Percentiles rank a stretch among this genome's conserved stretches.
Evolutionary conservation across 139 green algal species (phyloP).

Genomic region (Coelastrella sp.): DNA sequence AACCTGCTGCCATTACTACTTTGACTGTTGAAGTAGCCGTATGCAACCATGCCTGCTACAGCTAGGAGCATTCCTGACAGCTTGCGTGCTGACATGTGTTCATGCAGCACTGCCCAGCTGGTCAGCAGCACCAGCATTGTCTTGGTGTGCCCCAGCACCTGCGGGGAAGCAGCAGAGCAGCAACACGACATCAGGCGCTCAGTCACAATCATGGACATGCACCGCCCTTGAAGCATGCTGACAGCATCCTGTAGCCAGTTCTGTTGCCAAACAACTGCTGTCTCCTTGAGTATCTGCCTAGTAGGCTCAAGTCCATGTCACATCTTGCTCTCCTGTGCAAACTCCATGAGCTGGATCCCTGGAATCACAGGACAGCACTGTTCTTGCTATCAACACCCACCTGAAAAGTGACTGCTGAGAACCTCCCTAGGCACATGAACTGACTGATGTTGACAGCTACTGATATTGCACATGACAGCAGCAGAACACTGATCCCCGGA

Average conservation of each 20-base stretch:
- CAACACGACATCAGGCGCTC: neutral
- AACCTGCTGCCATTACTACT: slow-evolving; percentile 7
- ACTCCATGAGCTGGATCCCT: no score
- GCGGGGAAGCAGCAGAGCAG: slow-evolving; percentile 4
- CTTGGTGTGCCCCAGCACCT: slow-evolving; percentile 92
- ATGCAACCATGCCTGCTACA: slow-evolving; percentile 84
- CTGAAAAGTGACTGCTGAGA: slow-evolving; percentile 94
- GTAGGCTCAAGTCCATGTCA: no score
- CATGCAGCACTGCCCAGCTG: slow-evolving; percentile 81
- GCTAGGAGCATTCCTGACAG: slow-evolving; percentile 79
- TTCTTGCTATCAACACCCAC: slow-evolving; percentile 51
- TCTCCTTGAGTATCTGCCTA: no score
- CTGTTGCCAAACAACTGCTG: no score
- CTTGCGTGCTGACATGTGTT: slow-evolving; percentile 74
- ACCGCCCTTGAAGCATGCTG: neutral
- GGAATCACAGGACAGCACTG: no score
- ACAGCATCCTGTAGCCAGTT: neutral
- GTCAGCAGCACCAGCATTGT: slow-evolving; percentile 84
- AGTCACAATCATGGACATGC: neutral
- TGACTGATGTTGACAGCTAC: slow-evolving; percentile 91
- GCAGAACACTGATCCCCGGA: slow-evolving; percentile 65
- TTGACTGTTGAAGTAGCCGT: slow-evolving; percentile 68
- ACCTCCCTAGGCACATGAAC: slow-evolving; percentile 95
- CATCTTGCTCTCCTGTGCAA: no score
- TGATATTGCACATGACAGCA: slow-evolving; percentile 77